Percentiles rank a stretch among this genome's conserved stretches.
phyloP scores from a whole-genome alignment of 2,329 filamentous ascomycete genomes.

The Periconia digitata region DNA sequence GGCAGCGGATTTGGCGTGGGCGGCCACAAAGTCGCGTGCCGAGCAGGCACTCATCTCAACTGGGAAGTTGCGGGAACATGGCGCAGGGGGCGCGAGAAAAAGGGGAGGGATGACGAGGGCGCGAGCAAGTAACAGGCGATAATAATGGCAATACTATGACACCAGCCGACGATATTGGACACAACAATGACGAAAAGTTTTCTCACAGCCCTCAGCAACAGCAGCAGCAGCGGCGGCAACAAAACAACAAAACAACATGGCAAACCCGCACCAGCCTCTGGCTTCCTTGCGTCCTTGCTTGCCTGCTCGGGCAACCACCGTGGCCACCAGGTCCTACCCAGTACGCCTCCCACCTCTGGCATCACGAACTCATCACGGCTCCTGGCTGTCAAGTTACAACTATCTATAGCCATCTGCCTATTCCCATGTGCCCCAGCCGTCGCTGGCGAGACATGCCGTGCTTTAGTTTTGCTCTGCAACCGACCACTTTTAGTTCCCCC shows the following conservation, averaged over 20 bases:
- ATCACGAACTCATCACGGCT: too few relatives aligned
- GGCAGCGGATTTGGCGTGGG: too few relatives aligned
- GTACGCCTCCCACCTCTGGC: too few relatives aligned
- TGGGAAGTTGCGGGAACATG: neutral
- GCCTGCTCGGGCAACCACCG: too few relatives aligned
- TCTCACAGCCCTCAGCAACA: too few relatives aligned
- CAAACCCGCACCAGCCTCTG: too few relatives aligned
- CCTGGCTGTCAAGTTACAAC: neutral
- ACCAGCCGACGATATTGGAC: neutral
- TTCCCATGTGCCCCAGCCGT: neutral
- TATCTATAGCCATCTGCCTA: neutral
- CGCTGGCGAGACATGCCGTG: constrained; percentile 5
- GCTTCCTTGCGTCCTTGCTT: too few relatives aligned
- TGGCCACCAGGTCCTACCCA: neutral
- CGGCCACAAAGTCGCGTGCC: neutral
- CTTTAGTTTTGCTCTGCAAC: too few relatives aligned
- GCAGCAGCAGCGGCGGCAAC: too few relatives aligned
- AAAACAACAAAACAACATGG: too few relatives aligned
- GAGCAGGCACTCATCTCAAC: neutral
- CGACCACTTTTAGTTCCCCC: neutral
- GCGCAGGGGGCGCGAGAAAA: neutral
- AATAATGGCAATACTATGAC: neutral
- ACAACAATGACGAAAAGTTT: too few relatives aligned
- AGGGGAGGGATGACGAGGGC: neutral
- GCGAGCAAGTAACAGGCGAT: neutral